These are phyloP conservation scores for Alternaria longipes DNA, from an alignment of 2,329 filamentous ascomycete species.

Conservation along the genomic window DNA sequence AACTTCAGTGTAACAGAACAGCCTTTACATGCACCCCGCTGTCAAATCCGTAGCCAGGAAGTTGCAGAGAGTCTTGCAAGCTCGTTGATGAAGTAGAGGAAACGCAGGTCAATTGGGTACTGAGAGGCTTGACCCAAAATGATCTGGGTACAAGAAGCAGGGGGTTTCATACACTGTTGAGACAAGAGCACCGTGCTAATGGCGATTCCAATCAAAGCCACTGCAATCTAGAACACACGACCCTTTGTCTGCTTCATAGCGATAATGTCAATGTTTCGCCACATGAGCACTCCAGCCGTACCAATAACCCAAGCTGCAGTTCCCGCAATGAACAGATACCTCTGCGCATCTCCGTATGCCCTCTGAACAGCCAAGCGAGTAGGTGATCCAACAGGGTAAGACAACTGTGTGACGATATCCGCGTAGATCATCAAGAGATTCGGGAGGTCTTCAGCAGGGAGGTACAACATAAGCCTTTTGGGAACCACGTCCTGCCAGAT, in stretches of 20 bases:
- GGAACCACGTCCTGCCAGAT: slow-evolving; percentile 70
- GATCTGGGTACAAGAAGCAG: not conserved
- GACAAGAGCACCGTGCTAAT: not conserved
- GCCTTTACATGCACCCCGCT: not conserved
- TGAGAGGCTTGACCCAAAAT: not conserved
- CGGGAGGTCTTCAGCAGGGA: slow-evolving; percentile 57
- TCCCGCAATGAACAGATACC: slow-evolving; percentile 42
- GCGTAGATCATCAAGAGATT: slow-evolving; percentile 57
- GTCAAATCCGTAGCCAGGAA: not conserved
- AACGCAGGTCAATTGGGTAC: not conserved
- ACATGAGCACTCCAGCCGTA: slow-evolving; percentile 55
- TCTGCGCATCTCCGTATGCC: slow-evolving; percentile 46
- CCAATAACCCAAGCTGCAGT: slow-evolving; percentile 32
- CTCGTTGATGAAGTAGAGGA: not conserved
- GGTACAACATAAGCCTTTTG: slow-evolving; percentile 53
- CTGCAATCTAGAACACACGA: slow-evolving; percentile 54
- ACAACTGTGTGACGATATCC: slow-evolving; percentile 62
- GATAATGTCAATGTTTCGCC: slow-evolving; percentile 58
- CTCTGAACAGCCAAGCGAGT: slow-evolving; percentile 53
- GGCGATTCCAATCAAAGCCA: not conserved
- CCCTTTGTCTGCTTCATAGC: slow-evolving; percentile 59
- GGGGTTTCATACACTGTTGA: not conserved
- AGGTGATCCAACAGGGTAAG: slow-evolving; percentile 59
- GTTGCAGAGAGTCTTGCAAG: not conserved
- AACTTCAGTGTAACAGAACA: not conserved